Evolutionary conservation across 352 stramenopile genomes (phyloP).

Genomic region (Phytophthora kernoviae): DNA sequence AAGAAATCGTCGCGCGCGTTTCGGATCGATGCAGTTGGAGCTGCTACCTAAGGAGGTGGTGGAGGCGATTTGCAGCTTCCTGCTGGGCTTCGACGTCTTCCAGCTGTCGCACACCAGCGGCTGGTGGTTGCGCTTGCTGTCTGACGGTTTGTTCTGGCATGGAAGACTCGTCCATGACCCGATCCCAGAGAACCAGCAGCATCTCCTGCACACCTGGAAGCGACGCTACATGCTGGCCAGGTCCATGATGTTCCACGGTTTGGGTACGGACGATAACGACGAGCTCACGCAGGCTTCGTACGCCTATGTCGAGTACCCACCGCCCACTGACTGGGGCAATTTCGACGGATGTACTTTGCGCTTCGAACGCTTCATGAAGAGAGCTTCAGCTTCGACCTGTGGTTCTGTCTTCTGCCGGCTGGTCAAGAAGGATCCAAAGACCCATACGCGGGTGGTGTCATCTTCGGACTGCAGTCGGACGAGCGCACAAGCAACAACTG

Average conservation of each 20-base stretch:
- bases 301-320: slow-evolving; percentile 29
- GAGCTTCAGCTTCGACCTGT: slow-evolving; percentile 46
- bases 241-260: slow-evolving; percentile 28
- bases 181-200: slow-evolving; percentile 18
- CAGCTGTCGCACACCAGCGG: slow-evolving; percentile 30
- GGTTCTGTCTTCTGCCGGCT: slow-evolving; percentile 36
- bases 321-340: slow-evolving; percentile 24
- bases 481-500: slow-evolving; percentile 30
- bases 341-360: slow-evolving; percentile 23
- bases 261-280: slow-evolving; percentile 16
- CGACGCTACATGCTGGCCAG: slow-evolving; percentile 23
- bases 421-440: slow-evolving; percentile 1
- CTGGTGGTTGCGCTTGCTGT: slow-evolving; percentile 22
- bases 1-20: background rate
- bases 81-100: slow-evolving; percentile 30
- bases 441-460: slow-evolving; percentile 28
- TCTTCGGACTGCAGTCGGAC: slow-evolving; percentile 50
- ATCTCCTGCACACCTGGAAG: slow-evolving; percentile 24
- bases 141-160: slow-evolving; percentile 29
- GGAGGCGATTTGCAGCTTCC: slow-evolving; percentile 18
- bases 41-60: slow-evolving; percentile 17
- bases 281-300: slow-evolving; percentile 17
- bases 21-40: slow-evolving; percentile 21
- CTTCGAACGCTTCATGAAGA: slow-evolving; percentile 18
- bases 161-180: slow-evolving; percentile 14